Base-by-base conservation (phyloP, 2,329 filamentous ascomycete genomes). In the Cryoendolithus antarcticus region DNA sequence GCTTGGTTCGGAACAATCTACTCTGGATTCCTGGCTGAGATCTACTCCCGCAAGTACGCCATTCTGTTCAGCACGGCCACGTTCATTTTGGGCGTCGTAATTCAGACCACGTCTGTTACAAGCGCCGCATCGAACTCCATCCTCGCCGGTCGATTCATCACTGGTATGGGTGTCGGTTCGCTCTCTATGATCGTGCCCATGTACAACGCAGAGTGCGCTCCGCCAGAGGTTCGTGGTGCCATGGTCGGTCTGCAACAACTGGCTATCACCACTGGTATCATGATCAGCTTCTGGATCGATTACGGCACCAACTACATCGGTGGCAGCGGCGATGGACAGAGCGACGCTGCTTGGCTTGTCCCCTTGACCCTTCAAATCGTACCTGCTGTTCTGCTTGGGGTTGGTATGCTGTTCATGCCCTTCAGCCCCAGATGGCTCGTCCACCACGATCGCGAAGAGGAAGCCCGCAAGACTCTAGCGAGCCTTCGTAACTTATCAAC, bases 391-490 rank as follows among this genome's bases (percentile, higher is more conserved):
- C 49, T 85, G 3, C 70, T 89, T 1, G 74, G 79, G 21, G 50
- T 71, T 8, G 82, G 82, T 30, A 86, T 86, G 71, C 53, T 82
- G 8, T 84, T 41, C 30, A 39, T 41, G 39, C 83, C 82, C 0
- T 86, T 82, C 61, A 81, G 75, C 0, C 83, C 83, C 0, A 71
- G 83, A 48, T 86, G 81, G 81, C 70, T 89, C 1, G 63, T 82
- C 6, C 76, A 85, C 55, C 77, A 82, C 50, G 66, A 64, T 41
- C 76, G 80, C 29, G 80, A 86, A 51, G 69, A 69, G 0, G 82
- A 88, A 55, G 80, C 79, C 0, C 72, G 74, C 10, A 55, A 56
- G 7, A 74, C 77, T 1, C 67, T 89, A 1, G 74, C 80, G 0
- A 66, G 56, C 36, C 72, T 89, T 2, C 75, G 84, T 15, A 69